Conservation (phyloP, 352 stramenopile genomes). For the Sclerospora graminicola region DNA sequence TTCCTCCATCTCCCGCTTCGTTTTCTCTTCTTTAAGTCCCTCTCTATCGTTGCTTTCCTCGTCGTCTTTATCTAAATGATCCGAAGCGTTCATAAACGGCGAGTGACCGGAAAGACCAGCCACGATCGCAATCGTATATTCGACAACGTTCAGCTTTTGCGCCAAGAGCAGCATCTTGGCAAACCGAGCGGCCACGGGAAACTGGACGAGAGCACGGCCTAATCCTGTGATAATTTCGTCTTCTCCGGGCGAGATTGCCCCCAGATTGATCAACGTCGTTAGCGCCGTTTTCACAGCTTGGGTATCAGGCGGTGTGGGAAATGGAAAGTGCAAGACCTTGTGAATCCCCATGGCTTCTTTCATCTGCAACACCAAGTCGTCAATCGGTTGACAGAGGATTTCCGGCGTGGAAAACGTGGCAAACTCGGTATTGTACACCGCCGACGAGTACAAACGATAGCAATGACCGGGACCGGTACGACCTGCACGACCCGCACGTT, state of each 20-base stretch:
- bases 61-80: conserved; percentile 20
- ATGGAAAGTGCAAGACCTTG: conserved; percentile 92
- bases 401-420: conserved; percentile 86
- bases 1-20: conserved; percentile 41
- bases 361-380: conserved; percentile 96
- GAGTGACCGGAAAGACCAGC: conserved; percentile 63
- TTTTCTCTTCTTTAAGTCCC: conserved; percentile 16
- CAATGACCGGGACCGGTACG: conserved; percentile 94
- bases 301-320: conserved; percentile 89
- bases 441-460: conserved; percentile 96
- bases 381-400: conserved; percentile 86
- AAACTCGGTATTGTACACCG: conserved; percentile 94
- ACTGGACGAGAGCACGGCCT: conserved; percentile 71
- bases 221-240: conserved; percentile 75
- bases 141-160: conserved; percentile 51
- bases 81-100: conserved; percentile 55
- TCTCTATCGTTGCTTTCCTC: conserved; percentile 29
- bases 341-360: conserved; percentile 97
- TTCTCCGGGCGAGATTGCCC: conserved; percentile 38
- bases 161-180: conserved; percentile 87
- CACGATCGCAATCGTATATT: conserved; percentile 80
- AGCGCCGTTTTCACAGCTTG: conserved; percentile 83
- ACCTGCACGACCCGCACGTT: conserved; percentile 93
- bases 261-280: conserved; percentile 72
- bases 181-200: conserved; percentile 79